Base-by-base conservation (phyloP, 2,329 filamentous ascomycete species). In the Nakataea oryzae region DNA sequence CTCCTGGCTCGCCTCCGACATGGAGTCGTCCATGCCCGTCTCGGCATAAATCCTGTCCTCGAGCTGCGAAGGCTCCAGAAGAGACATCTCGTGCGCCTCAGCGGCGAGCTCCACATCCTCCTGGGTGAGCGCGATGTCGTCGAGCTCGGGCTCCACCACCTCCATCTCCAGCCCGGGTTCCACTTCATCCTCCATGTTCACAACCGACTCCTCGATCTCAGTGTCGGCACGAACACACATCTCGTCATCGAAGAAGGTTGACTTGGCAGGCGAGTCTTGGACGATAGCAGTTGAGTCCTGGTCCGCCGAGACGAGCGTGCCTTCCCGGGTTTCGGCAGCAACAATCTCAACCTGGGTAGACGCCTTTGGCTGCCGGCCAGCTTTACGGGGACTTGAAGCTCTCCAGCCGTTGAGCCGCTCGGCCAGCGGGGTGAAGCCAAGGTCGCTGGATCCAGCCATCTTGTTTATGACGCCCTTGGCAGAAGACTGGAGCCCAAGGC, bases 361-460 rank as follows among this genome's bases (percentile, higher is more conserved):
- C 13, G 55, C 54, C n/a, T 67, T 65, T 41, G 14, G 14, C n/a
- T 65, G 76, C 76, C 55, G 74, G 11, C 68, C 70, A 67, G 65
- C 67, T 65, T 81, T 80, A 7, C 71, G 69, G 3, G 85, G 84
- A 65, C 83, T 88, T 28, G 78, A 78, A 1, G 86, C 78, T 65
- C 81, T 80, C 88, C 88, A 91, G 28, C 80, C 78, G 63, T 76
- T 80, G 5, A 90, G 74, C 67, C 87, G 81, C 50, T 81, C 76
- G 4, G 84, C 84, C 50, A 91, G 74, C 28, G 86, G 84, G 1
- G 86, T 88, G 65, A 89, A 87, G 2, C 85, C 85, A 60, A 83
- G 70, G 65, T 62, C 62, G 13, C 34, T 41, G 34, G 14, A 41
- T 41, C n/a, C 57, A 8, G 57, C 29, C 11, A 59, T 14, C 11